Evolutionary conservation across 495 filamentous ascomycete species (phyloP).

Genomic region (Hyaloscypha hepaticicola): DNA sequence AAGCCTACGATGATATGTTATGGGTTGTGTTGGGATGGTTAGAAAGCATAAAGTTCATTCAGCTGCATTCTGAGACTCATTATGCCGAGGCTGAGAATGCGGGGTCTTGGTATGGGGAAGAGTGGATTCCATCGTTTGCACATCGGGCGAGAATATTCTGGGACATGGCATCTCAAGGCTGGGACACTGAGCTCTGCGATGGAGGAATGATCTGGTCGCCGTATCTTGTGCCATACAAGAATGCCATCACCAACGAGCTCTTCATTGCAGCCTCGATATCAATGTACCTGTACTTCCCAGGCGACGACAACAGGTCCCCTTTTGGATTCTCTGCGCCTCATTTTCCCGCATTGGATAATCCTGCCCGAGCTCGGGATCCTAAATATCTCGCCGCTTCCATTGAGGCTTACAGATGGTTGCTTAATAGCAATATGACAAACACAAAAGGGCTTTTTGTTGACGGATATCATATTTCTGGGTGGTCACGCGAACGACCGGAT

Average conservation of each 20-base stretch:
- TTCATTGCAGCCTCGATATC: conserved; percentile 78
- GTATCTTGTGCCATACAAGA: conserved; percentile 82
- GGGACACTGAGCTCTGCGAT: conserved; percentile 78
- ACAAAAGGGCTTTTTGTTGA: conserved; percentile 76
- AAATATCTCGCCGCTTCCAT: conserved; percentile 68
- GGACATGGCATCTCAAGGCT: conserved; percentile 73
- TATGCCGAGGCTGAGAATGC: conserved; percentile 1
- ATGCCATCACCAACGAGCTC: conserved; percentile 94
- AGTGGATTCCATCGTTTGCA: conserved; percentile 77
- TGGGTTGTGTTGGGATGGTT: conserved; percentile 97
- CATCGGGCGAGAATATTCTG: conserved; percentile 90
- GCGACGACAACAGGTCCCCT: conserved; percentile 69
- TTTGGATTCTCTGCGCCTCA: conserved; percentile 41
- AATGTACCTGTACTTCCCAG: conserved; percentile 92
- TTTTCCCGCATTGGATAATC: not conserved
- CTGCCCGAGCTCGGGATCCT: conserved; percentile 53
- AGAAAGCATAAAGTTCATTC: conserved; percentile 74
- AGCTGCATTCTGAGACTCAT: conserved; percentile 47
- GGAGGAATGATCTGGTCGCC: conserved; percentile 97
- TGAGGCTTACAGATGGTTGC: conserved; percentile 80
- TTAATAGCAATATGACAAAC: conserved; percentile 78
- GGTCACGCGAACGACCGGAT: conserved; percentile 38
- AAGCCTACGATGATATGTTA: conserved; percentile 95
- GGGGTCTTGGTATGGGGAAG: conserved; percentile 65
- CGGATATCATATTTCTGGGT: conserved; percentile 84